Evolutionary conservation across 305 asterid species (phyloP).

Genomic region (Fraxinus velutina): DNA sequence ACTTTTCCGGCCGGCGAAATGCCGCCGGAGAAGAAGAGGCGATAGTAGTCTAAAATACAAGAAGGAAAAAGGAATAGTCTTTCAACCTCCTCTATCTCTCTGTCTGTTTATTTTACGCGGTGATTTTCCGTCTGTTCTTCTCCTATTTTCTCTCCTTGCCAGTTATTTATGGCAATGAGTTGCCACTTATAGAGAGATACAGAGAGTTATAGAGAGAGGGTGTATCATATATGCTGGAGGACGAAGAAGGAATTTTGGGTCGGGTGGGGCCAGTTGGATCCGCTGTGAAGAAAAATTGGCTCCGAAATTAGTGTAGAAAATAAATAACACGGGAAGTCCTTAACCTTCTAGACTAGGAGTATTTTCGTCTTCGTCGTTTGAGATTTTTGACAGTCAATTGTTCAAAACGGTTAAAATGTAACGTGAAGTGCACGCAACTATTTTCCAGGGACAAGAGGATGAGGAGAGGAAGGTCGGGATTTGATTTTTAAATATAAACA

Average conservation of each 20-base stretch:
- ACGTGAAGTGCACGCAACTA: neutral
- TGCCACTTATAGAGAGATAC: conserved; percentile 8
- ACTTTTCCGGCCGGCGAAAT: conserved; percentile 43
- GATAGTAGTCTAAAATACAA: neutral
- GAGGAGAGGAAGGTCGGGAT: neutral
- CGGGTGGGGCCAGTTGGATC: conserved; percentile 28
- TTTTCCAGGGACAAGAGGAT: neutral
- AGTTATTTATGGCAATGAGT: neutral
- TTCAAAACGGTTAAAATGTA: neutral
- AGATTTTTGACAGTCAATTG: neutral
- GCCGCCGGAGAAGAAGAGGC: conserved; percentile 36
- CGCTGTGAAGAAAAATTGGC: conserved; percentile 2
- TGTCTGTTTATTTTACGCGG: neutral
- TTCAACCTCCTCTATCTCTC: conserved; percentile 13
- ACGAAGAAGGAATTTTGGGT: conserved; percentile 21
- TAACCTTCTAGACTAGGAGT: neutral
- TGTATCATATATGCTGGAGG: neutral
- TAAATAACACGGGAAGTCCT: neutral
- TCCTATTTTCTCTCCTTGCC: conserved; percentile 36
- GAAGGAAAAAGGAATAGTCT: conserved; percentile 8
- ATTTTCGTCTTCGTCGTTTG: neutral
- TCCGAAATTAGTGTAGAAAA: conserved; percentile 16
- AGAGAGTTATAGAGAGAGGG: neutral
- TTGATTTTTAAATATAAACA: neutral
- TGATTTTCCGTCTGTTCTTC: neutral